Evolutionary conservation across 768 basidiomycete species (phyloP), one percentile per base, ranked within the genome.

Genomic region (Xerocomellus intermedius): DNA sequence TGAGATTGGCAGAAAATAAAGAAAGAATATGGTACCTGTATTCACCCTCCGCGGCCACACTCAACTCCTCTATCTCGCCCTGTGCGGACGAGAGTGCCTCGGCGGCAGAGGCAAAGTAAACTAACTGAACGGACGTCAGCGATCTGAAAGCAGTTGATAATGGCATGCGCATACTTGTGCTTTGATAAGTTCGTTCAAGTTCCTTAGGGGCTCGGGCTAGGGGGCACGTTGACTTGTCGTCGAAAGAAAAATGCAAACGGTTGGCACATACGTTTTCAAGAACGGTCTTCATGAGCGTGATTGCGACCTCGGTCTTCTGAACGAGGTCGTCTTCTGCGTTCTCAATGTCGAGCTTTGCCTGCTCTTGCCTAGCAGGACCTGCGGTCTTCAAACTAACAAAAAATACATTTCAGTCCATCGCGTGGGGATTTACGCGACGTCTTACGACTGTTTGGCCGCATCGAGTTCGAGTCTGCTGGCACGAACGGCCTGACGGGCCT

Each of bases 281-380:
- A 16, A 98, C 96, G n/a, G 91, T 89, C 79, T 96, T 96, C 94
- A 97, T 96, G 42, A 94, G 81, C 3, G 89, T 91, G 64, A 97
- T 97, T 1, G 95, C 96, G 30, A 95, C 89, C 72, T 99, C 97
- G 22, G 97, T 99, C 79, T 93, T 94, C 70, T 95, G 94, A 6
- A 98, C 97, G 32, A 98, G 83, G 72, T 95, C 93, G 69, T 99
- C 97, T 64, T 94, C 91, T 9, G 91, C 90, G 58, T 93, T 93
- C 81, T 94, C 91, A 10, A 93, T 90, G 62, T 95, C 92, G 21
- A 97, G 84, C 45, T 91, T 79, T 5, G 94, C 91, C 49, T 97
- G 94, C 68, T 98, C 97, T 70, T 95, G 92, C 75, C 78, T 90
- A 17, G 84, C 74, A 0, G 89, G 84, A 57, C 67, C 70, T 1